A percentile compares a stretch with the other conserved stretches of the same genome.
Conservation (phyloP, 2,329 filamentous ascomycete genomes). For the Pseudodiploospora longispora region DNA sequence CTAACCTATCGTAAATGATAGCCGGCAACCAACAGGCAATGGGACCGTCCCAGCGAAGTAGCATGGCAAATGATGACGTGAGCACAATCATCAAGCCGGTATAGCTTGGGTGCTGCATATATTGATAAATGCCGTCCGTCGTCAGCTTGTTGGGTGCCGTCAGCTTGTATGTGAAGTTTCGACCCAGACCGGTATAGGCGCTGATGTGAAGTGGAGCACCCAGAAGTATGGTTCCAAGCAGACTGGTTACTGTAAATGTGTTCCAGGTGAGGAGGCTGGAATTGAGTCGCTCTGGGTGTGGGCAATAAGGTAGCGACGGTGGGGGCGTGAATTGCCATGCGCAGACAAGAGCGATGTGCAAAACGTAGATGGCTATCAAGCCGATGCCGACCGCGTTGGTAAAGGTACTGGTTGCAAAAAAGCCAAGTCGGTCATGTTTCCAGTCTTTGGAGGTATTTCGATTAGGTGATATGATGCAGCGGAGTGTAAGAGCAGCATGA, state of each 20-base stretch:
- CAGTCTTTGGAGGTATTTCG: not conserved
- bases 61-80: constrained; percentile 21
- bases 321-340: not conserved
- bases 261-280: constrained; percentile 24
- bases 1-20: constrained; percentile 4
- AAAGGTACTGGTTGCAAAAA: not conserved
- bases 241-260: constrained; percentile 18
- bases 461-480: not conserved
- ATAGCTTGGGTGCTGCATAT: constrained; percentile 46
- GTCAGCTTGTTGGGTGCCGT: constrained; percentile 35
- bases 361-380: not conserved
- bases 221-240: constrained; percentile 19
- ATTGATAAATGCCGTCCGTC: constrained; percentile 39
- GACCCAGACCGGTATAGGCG: constrained; percentile 37
- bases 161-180: constrained; percentile 46
- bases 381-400: not conserved
- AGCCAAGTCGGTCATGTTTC: not conserved
- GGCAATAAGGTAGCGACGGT: not conserved
- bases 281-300: constrained; percentile 14
- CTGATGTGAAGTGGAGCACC: constrained; percentile 24
- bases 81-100: constrained; percentile 32
- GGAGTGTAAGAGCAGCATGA: not conserved
- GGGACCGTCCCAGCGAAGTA: constrained; percentile 30
- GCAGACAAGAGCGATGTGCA: not conserved
- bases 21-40: constrained; percentile 30